Evolutionary conservation across 768 basidiomycete species (phyloP), one percentile per base, ranked within the genome.

Genomic region (Hericium coralloides): DNA sequence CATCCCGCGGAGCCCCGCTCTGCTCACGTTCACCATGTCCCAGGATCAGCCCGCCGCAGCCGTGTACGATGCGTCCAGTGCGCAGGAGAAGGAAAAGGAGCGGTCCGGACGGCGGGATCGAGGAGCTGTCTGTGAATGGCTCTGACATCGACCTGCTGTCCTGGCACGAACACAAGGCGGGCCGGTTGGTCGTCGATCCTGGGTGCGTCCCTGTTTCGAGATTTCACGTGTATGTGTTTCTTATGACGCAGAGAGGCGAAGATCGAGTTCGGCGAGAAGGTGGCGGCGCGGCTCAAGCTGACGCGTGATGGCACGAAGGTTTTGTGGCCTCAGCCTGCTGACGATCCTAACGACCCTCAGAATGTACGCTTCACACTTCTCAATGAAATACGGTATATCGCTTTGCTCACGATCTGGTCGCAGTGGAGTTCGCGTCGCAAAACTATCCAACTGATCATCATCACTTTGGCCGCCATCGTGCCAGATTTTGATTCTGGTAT

Each of bases 311-410:
- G 84, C 0, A 77, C 72, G 17, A 81, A 75, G 51, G 77, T 87
- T 10, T 74, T 88, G 0, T 87, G 84, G 82, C 85, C 85, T 18
- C 85, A 87, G 62, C 84, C 85, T 1, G 76, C 78, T 1, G 79
- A 85, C 61, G 75, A 80, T 48, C 76, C 77, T 0, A 70, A 77
- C n/a, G 84, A 87, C 62, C 85, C 84, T 17, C 83, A 85, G 68
- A 85, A 84, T 61, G 80, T 78, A 45, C 53, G 73, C 66, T 23
- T 36, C 23, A 8, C 4, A 25, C 22, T 25, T 12, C 20, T 17
- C 23, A 49, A 7, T 31, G 3, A 36, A 15, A n/a, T 15, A 10
- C 22, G 26, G 4, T 10, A 61, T 23, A 17, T 20, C 17, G 25
- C 36, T 10, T 0, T 14, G 63, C 31, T 31, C 31, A 31, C 17